Percentiles rank a stretch among this genome's conserved stretches.
These are phyloP conservation scores for Sporobolomyces roseus DNA, from an alignment of 768 basidiomycete species.

Conservation along the genomic window DNA sequence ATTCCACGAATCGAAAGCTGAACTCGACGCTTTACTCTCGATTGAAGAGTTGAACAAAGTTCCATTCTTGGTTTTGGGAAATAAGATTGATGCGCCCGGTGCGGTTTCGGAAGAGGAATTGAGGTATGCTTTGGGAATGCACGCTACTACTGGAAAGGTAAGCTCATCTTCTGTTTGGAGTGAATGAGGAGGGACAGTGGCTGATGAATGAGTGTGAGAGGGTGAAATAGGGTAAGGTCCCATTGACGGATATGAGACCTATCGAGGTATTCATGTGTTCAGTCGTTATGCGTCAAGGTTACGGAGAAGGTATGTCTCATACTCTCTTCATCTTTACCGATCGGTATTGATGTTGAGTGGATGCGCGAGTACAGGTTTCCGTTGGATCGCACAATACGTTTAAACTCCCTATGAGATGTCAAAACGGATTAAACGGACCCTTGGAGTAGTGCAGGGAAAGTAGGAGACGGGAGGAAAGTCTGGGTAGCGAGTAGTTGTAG, in stretches of 20 bases:
- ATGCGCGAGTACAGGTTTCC: slow-evolving; percentile 41
- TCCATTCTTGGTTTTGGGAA: slow-evolving; percentile 95
- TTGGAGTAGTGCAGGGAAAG: too few species aligned
- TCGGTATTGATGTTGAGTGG: background rate
- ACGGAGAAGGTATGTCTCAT: slow-evolving; percentile 75
- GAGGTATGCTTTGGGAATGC: slow-evolving; percentile 87
- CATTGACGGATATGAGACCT: slow-evolving; percentile 90
- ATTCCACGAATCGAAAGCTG: slow-evolving; percentile 92
- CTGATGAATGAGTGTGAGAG: too few species aligned
- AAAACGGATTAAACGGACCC: too few species aligned
- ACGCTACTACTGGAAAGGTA: slow-evolving; percentile 99
- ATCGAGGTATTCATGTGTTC: slow-evolving; percentile 99
- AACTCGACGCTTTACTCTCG: slow-evolving; percentile 88
- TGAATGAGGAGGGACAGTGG: too few species aligned
- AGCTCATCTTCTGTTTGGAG: too few species aligned
- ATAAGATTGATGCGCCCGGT: slow-evolving; percentile 98
- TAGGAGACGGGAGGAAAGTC: too few species aligned
- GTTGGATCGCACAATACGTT: slow-evolving; percentile 46
- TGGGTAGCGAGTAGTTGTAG: too few species aligned
- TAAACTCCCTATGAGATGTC: too few species aligned
- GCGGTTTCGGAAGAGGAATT: slow-evolving; percentile 97
- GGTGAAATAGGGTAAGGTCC: slow-evolving; percentile 99
- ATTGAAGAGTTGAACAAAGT: slow-evolving; percentile 95
- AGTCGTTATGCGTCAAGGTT: slow-evolving; percentile 96
- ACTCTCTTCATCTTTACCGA: slow-evolving; percentile 46